Evolutionary conservation across 257 asterid species (phyloP).

Genomic region (Solanum sejunctum): DNA sequence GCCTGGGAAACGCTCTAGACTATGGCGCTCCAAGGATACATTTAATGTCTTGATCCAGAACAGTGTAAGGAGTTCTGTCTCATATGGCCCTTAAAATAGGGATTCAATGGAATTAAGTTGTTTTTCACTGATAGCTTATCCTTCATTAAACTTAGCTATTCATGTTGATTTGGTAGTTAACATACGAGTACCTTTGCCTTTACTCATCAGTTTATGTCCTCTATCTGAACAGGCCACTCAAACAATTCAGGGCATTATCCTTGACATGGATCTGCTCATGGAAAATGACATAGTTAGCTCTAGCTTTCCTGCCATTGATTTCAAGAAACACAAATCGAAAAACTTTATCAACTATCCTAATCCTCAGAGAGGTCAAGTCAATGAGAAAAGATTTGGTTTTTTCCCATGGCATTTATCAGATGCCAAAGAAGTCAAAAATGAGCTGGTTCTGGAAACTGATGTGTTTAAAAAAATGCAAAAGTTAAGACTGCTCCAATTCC

Average conservation of each 20-base stretch:
- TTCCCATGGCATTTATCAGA: neutral
- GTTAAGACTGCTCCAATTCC: conserved; percentile 6
- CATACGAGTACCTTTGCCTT: neutral
- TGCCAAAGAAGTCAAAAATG: neutral
- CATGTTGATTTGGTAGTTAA: neutral
- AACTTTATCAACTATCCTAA: neutral
- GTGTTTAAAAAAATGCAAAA: conserved; percentile 8
- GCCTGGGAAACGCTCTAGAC: conserved; percentile 9
- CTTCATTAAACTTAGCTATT: neutral
- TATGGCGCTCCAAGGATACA: conserved; percentile 1
- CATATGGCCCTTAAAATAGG: neutral
- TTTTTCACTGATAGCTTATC: neutral
- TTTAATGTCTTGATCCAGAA: neutral
- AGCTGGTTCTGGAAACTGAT: neutral
- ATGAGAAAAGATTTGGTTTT: neutral
- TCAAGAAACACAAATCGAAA: neutral
- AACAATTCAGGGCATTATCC: conserved; percentile 5
- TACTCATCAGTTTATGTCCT: neutral
- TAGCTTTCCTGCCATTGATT: neutral
- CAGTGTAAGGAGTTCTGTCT: neutral
- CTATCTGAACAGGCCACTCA: conserved; percentile 4
- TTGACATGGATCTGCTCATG: conserved; percentile 4
- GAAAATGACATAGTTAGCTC: neutral
- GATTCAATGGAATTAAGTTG: neutral
- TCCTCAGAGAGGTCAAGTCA: neutral